phyloP scores from a whole-genome alignment of 2,329 filamentous ascomycete genomes.

The Epichloe sibirici region DNA sequence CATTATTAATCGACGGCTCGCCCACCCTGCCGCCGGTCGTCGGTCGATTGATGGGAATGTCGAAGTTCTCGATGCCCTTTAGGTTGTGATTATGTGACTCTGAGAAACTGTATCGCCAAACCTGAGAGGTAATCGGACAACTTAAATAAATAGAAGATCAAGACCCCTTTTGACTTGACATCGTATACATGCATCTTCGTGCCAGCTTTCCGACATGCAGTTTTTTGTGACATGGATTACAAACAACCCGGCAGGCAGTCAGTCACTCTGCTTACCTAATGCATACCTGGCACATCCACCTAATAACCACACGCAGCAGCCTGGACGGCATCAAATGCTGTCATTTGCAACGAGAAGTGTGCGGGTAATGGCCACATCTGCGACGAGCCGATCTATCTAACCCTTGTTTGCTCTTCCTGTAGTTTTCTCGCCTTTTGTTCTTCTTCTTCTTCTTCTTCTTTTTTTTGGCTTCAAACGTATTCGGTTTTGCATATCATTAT shows the following conservation, averaged over 20 bases:
- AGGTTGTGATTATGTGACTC: too few species aligned
- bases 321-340: constrained; percentile 14
- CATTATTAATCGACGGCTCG: background rate
- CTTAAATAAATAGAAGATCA: too few species aligned
- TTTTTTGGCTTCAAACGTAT: background rate
- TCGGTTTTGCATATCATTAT: background rate
- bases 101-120: too few species aligned
- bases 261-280: constrained; percentile 14
- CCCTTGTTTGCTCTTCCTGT: background rate
- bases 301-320: constrained; percentile 13
- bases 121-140: too few species aligned
- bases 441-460: background rate
- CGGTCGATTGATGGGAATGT: too few species aligned
- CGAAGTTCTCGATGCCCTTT: too few species aligned
- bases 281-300: constrained; percentile 12
- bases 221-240: background rate
- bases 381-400: background rate
- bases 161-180: too few species aligned
- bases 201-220: too few species aligned
- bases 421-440: background rate
- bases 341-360: constrained; percentile 18
- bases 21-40: too few species aligned
- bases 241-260: background rate
- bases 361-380: background rate
- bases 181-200: too few species aligned